Evolutionary conservation across 139 green algal genomes (phyloP), one percentile per base, ranked within the genome.

Genomic region (Spirogloea muscicola): DNA sequence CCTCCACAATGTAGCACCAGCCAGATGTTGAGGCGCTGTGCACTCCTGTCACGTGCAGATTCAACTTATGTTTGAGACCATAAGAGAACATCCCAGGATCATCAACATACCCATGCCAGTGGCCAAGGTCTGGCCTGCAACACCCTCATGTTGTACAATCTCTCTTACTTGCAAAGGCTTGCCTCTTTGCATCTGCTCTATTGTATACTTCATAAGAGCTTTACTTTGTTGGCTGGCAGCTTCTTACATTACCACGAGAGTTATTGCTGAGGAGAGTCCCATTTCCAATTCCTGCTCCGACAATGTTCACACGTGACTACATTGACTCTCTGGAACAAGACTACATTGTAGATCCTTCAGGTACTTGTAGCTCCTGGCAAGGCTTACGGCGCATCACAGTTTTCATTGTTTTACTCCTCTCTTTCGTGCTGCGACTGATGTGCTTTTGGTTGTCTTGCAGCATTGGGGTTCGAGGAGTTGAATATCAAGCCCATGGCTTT

Each of bases 61-160:
- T 6, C 2, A 82, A 2, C 44, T 82, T 31, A 37, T 72, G n/a
- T 80, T 82, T 63, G 74, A 82, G 5, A 82, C 74, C 31, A 82
- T 82, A 29, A 31, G 74, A 7, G 39, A 82, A 36, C 27, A 49
- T 18, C 71, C 68, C 6, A n/a, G 25, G 4, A 82, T 74, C 9
- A 16, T 69, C 31, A 58, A 16, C 65, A 7, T 82, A 59, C 74
- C 74, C 1, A 33, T 82, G n/a, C 48, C 65, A 34, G 18, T 82
- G 36, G 74, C 74, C 10, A 57, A 80, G 74, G 74, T 81, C 38
- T 49, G 68, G 44, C 10, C 1, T 55, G 34, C 2, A 1, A 41
- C 1, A 25, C 36, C 40, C 3, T 27, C 0, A 38, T 16, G 10
- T 16, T 64, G 10, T 10, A 16, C 55, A n/a, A 10, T 16, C 10